A percentile compares a stretch with the other conserved stretches of the same genome.
Evolutionary conservation across 2,329 filamentous ascomycete genomes (phyloP).

Genomic region (Diplocarpon mali): DNA sequence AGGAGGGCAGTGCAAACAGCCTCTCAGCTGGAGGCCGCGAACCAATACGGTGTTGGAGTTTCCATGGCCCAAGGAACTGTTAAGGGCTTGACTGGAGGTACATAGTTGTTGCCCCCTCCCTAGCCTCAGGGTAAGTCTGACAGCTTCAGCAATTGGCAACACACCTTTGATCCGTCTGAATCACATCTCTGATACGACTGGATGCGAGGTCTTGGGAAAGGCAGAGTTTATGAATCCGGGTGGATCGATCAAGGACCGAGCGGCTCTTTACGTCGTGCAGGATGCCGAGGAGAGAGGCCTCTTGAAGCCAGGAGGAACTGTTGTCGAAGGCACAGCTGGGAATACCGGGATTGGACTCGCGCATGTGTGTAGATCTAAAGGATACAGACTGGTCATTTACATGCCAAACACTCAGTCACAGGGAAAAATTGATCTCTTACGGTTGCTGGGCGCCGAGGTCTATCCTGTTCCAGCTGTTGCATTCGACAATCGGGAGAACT

Average conservation of each 20-base stretch:
- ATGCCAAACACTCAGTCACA: conserved; percentile 99
- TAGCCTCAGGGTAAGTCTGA: conserved; percentile 6
- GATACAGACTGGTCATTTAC: conserved; percentile 95
- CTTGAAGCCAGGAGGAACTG: conserved; percentile 76
- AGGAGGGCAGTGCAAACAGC: conserved; percentile 36
- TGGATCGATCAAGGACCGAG: conserved; percentile 91
- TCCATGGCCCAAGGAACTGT: conserved; percentile 57
- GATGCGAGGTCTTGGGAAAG: conserved; percentile 90
- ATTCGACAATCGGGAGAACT: conserved; percentile 91
- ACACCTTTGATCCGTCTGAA: conserved; percentile 89
- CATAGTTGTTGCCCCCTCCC: conserved; percentile 9
- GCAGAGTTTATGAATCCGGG: conserved; percentile 99
- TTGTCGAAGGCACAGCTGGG: conserved; percentile 92
- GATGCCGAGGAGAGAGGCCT: conserved; percentile 85
- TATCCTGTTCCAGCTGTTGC: conserved; percentile 92
- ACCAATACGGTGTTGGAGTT: conserved; percentile 48
- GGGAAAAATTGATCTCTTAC: conserved; percentile 89
- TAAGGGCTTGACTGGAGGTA: conserved; percentile 58
- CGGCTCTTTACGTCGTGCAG: conserved; percentile 85
- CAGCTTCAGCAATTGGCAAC: conserved; percentile 74
- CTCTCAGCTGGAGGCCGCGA: conserved; percentile 36
- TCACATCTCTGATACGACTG: conserved; percentile 76
- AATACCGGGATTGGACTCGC: conserved; percentile 98
- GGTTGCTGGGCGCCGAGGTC: conserved; percentile 86
- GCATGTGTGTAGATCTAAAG: conserved; percentile 84